A percentile compares a stretch with the other conserved stretches of the same genome.
These are phyloP conservation scores for Rhodotorula sp. DNA, from an alignment of 1,284 basidiomycete genomes.

Conservation along the genomic window DNA sequence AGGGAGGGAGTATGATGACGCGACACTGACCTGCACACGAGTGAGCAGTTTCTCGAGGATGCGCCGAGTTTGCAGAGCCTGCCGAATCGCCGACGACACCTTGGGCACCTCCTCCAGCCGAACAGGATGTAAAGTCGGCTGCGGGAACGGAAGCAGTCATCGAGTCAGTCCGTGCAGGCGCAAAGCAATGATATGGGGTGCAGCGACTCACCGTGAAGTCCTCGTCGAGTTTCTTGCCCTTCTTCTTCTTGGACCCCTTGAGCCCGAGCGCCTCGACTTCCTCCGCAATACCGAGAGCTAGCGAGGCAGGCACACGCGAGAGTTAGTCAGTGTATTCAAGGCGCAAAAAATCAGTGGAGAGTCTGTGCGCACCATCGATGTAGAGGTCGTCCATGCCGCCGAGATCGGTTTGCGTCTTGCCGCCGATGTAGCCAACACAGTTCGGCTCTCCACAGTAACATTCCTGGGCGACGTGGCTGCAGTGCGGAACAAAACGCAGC, in stretches of 20 bases:
- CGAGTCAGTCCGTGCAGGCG: neutral
- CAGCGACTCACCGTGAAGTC: slow-evolving; percentile 71
- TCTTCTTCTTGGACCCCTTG: slow-evolving; percentile 83
- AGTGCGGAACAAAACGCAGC: neutral
- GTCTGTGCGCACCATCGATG: slow-evolving; percentile 65
- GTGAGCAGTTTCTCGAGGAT: slow-evolving; percentile 80
- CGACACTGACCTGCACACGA: slow-evolving; percentile 69
- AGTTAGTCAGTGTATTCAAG: neutral
- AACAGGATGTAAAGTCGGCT: slow-evolving; percentile 68
- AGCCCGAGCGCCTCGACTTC: slow-evolving; percentile 69
- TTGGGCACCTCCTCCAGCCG: slow-evolving; percentile 79
- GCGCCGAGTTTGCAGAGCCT: slow-evolving; percentile 75
- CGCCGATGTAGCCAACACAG: slow-evolving; percentile 93
- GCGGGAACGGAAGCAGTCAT: neutral
- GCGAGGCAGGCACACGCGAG: too few relatives aligned
- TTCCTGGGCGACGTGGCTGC: slow-evolving; percentile 86
- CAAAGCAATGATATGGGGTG: too few relatives aligned
- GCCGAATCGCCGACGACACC: slow-evolving; percentile 85
- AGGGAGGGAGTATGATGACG: too few relatives aligned
- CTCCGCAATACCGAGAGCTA: slow-evolving; percentile 84
- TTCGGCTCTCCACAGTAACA: slow-evolving; percentile 97
- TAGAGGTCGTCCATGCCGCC: slow-evolving; percentile 90
- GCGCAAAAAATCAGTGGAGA: slow-evolving; percentile 5
- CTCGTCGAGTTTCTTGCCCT: slow-evolving; percentile 86
- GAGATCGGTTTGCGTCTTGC: slow-evolving; percentile 97